Base-by-base conservation (phyloP, 768 basidiomycete species). In the Cantharellus anzutake region DNA sequence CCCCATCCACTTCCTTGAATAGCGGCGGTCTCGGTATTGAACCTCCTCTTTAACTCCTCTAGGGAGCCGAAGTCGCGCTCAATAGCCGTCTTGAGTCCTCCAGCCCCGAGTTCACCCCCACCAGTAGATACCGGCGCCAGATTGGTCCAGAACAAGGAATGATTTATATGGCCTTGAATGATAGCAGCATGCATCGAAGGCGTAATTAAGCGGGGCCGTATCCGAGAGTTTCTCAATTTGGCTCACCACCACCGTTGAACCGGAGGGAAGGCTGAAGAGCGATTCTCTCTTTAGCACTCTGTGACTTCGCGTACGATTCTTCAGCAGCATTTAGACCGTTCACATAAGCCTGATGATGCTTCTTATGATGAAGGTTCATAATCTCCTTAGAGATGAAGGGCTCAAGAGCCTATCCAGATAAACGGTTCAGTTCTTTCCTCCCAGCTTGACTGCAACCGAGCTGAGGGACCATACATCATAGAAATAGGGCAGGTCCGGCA, bases 1-100 rank as follows among this genome's bases (percentile, higher is more conserved):
- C 93, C 94, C 96, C 96, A 99, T 2, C 96, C 96, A 65, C 86
- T 90, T 37, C 96, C 96, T 72, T 99, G 96, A 59, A 99, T 85
- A 58, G 78, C 91, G 40, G 85, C 90, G 34, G 94, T 94, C 63
- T 78, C 78, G 35, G 91, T 72, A 71, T 94, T 97, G 71, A 97
- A 79, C 63, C 78, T 76, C 65, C 81, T 83, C 76, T 94, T 92
- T 70, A 98, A 82, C 34, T 72, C 79, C 11, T 92, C 91, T 58
- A 97, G 73, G 2, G 84, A 84, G 7, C 93, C 92, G 68, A 97
- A 99, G 65, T 86, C 84, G 51, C 78, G 74, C 64, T 82, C 76
- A 64, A 94, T 75, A 4, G 86, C 85, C 51, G 79, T 73, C 70
- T 87, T 86, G 59, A 98, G 75, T n/a, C 68, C 75, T 3, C 86